Evolutionary conservation across 2,329 filamentous ascomycete species (phyloP).

Genomic region (Thermoascus crustaceus): DNA sequence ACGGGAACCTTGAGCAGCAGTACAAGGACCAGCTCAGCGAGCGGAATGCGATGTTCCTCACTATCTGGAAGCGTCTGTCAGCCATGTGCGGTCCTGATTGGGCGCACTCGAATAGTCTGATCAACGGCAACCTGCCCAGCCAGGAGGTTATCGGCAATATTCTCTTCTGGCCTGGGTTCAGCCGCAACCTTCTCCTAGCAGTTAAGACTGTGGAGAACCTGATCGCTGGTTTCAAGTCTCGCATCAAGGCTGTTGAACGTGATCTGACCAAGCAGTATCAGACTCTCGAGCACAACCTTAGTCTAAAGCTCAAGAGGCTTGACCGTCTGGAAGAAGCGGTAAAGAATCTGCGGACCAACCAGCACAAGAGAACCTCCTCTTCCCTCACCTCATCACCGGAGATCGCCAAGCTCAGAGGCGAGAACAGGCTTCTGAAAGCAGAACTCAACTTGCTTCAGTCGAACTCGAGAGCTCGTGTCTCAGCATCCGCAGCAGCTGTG

Average conservation of each 20-base stretch:
- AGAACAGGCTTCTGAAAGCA: slow-evolving; percentile 53
- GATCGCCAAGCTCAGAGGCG: slow-evolving; percentile 49
- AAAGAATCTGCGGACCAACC: slow-evolving; percentile 46
- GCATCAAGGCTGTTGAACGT: slow-evolving; percentile 77
- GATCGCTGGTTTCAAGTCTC: slow-evolving; percentile 66
- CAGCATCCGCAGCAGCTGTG: slow-evolving; percentile 35
- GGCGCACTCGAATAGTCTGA: slow-evolving; percentile 79
- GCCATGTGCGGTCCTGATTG: slow-evolving; percentile 83
- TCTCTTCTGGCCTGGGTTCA: slow-evolving; percentile 68
- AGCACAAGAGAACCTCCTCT: slow-evolving; percentile 22
- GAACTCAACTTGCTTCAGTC: slow-evolving; percentile 61
- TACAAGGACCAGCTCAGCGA: slow-evolving; percentile 83
- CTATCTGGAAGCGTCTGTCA: slow-evolving; percentile 84
- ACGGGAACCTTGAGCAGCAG: slow-evolving; percentile 66
- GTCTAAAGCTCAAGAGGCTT: slow-evolving; percentile 71
- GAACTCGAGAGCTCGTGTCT: slow-evolving; percentile 51
- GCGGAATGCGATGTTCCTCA: slow-evolving; percentile 77
- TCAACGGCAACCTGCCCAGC: slow-evolving; percentile 78
- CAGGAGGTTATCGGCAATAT: slow-evolving; percentile 80
- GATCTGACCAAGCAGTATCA: slow-evolving; percentile 90
- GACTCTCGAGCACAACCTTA: slow-evolving; percentile 70
- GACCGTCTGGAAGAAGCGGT: slow-evolving; percentile 78
- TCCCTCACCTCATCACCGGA: slow-evolving; percentile 40
- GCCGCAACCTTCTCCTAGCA: slow-evolving; percentile 77
- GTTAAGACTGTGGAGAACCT: slow-evolving; percentile 80